Evolutionary conservation across 108 stramenopile genomes (phyloP), one percentile per base, ranked within the genome.

Genomic region (Skeletonema tropicum): DNA sequence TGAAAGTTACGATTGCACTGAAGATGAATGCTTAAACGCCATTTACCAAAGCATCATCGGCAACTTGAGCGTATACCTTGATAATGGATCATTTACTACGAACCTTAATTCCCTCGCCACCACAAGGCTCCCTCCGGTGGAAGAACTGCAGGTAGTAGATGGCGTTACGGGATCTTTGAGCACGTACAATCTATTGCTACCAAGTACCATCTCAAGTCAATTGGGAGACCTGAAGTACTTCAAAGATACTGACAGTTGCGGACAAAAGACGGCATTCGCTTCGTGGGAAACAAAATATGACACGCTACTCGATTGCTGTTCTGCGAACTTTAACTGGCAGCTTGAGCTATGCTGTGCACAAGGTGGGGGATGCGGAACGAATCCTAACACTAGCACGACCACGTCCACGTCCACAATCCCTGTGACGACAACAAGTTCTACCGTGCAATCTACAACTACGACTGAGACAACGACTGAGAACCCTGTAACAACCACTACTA

Each of bases 61-160:
- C 7, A 49, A 23, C 21, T 46, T 81, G 60, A 30, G 11, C 5
- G 38, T 57, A 0, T 81, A 66, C 39, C 38, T 75, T 25, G 38
- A 81, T 66, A 26, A 66, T 55, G 80, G 70, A 49, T 29, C 30
- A 6, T 64, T 81, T 42, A 60, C 68, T 23, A 13, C 23, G 31
- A 48, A 35, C 11, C 46, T 81, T n/a, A 66, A 66, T 64, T 29
- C 10, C 1, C 57, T 52, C 5, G 60, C 74, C 5, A 55, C 60
- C 6, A 52, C 58, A 11, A 74, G 80, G 48, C 74, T 75, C 14
- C 80, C 80, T 62, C 80, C 80, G 14, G 80, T 81, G 36, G 69
- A 73, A 36, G 80, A 71, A 59, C 36, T 81, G n/a, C 74, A 66
- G 21, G 55, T 52, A 2, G 74, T 67, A 5, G 57, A 48, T 5